These are phyloP conservation scores for Mortierella sp. DNA, from an alignment of 371 early-diverging fungal genomes.

Conservation along the genomic window DNA sequence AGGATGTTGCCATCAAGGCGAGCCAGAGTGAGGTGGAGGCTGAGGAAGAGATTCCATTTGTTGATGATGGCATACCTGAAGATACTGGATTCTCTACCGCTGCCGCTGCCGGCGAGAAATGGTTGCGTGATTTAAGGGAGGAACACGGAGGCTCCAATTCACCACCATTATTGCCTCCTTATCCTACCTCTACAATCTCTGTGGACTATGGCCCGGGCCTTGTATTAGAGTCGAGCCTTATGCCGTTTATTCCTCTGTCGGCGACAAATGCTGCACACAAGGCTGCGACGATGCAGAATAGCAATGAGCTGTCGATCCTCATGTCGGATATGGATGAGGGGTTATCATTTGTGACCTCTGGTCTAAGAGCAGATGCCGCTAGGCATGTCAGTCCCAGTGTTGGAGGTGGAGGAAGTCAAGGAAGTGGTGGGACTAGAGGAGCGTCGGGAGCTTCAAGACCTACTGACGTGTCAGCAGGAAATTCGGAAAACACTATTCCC, in stretches of 20 bases:
- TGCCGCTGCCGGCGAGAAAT: not conserved
- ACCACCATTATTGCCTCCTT: not conserved
- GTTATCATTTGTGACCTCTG: not conserved
- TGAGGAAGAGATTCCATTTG: not conserved
- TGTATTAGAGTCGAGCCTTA: not conserved
- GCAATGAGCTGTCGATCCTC: not conserved
- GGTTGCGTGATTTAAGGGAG: not conserved
- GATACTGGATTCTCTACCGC: not conserved
- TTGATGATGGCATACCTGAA: not conserved
- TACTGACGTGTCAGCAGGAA: too few species aligned
- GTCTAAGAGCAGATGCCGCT: not conserved
- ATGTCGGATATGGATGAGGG: not conserved
- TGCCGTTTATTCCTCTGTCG: not conserved
- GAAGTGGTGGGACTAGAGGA: not conserved
- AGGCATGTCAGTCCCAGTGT: not conserved
- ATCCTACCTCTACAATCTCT: not conserved
- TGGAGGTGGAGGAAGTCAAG: too few species aligned
- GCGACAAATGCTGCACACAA: not conserved
- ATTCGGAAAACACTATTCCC: too few species aligned
- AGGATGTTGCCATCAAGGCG: not conserved
- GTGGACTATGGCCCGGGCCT: not conserved
- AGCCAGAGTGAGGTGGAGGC: not conserved
- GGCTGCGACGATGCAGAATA: not conserved
- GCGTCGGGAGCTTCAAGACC: not conserved
- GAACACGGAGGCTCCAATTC: not conserved